phyloP scores from a whole-genome alignment of 805 yeast species.

The Sugiyamaella marilandica region DNA sequence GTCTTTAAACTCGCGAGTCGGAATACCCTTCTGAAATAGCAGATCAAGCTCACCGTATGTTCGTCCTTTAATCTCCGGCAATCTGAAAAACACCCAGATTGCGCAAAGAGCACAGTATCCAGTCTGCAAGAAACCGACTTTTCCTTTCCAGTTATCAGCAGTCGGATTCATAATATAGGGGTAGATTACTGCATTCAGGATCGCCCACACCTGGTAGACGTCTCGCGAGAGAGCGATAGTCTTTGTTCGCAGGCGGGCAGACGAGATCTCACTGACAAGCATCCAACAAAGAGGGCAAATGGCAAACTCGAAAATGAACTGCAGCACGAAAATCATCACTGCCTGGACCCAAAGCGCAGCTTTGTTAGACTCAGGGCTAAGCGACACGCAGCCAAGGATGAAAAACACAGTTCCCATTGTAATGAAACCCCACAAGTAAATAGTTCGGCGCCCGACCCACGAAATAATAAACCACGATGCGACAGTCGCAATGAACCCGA shows the following conservation, averaged over 20 bases:
- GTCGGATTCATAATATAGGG: slow-evolving; percentile 49
- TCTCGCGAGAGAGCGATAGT: slow-evolving; percentile 40
- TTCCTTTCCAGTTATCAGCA: slow-evolving; percentile 43
- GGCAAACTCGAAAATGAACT: slow-evolving; percentile 42
- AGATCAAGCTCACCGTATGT: slow-evolving; percentile 56
- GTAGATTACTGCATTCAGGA: slow-evolving; percentile 17
- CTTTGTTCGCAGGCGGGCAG: slow-evolving; percentile 40
- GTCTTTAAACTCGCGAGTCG: slow-evolving; percentile 26
- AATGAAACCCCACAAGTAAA: slow-evolving; percentile 33
- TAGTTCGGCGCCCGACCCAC: slow-evolving; percentile 23
- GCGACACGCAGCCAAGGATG: slow-evolving; percentile 37
- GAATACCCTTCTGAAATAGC: slow-evolving; percentile 38
- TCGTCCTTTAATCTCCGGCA: slow-evolving; percentile 56
- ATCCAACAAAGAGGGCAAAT: slow-evolving; percentile 42
- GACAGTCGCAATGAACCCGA: slow-evolving; percentile 44
- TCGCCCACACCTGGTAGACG: slow-evolving; percentile 23
- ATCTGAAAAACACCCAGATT: slow-evolving; percentile 44
- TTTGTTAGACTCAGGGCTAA: slow-evolving; percentile 32
- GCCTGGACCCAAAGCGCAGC: slow-evolving; percentile 34
- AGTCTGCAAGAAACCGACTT: slow-evolving; percentile 44
- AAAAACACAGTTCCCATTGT: slow-evolving; percentile 37
- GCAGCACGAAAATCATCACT: slow-evolving; percentile 41
- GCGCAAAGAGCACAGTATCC: slow-evolving; percentile 32
- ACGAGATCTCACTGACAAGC: slow-evolving; percentile 40
- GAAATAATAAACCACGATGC: slow-evolving; percentile 22